Base-by-base conservation (phyloP, 208 protist species). In the Trypanosoma platydactyli region DNA sequence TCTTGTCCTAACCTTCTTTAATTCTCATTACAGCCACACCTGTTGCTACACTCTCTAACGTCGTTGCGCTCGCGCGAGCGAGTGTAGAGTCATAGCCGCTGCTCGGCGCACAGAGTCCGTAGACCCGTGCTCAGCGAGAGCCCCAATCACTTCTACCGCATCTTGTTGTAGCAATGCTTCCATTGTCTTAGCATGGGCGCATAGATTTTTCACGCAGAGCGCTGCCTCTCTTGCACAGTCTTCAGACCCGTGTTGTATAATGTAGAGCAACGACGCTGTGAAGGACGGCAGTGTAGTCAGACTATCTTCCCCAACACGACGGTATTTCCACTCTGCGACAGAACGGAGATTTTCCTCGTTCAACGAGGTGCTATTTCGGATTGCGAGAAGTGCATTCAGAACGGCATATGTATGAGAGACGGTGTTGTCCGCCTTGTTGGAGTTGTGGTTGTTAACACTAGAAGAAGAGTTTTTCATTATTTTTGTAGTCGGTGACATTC, bases 191-290 rank as follows among this genome's bases (percentile, higher is more conserved):
- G 82, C 54, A 30, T 84, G 64, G 18, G 53, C 53, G 45, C 84
- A 89, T 3, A 97, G 55, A 63, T 96, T 95, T 63, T 94, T 95
- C 24, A 96, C 64, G 24, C 79, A 92, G 30, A 97, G 67, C 12
- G 86, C 85, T 18, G 86, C 86, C 76, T 97, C 94, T 33, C 81
- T 68, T 16, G 87, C 89, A 22, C 84, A 91, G 52, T 97, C 92
- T 40, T 97, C 94, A 7, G 88, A 86, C n/a, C 80, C 83, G 54
- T 86, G 71, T 49, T 88, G 72, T 4, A 97, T 68, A 24, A 96
- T 72, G 52, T 89, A 82, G 33, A 94, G 73, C 45, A 97, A 71
- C n/a, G 77, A 76, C 1, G 76, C 61, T 0, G 74, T 73, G 52
- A 96, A 91, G 35, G 73, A 67, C 4, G 57, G 45, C 0, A 73